Percentiles rank a stretch among this genome's conserved stretches.
Evolutionary conservation across 163 green algal species (phyloP).

Genomic region (Volvox carteri): DNA sequence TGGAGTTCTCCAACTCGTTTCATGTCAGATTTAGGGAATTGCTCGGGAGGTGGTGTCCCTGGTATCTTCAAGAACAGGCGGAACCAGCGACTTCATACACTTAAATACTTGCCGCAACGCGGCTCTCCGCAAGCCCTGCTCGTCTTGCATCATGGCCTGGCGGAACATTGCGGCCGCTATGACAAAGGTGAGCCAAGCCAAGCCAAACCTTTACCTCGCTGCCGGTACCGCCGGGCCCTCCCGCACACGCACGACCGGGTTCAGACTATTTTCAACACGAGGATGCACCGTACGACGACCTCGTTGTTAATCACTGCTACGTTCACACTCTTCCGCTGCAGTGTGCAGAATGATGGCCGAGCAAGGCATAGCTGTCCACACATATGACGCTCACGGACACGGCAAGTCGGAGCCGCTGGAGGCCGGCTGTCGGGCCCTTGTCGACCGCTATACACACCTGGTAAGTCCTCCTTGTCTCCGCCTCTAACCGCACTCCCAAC

Average conservation of each 20-base stretch:
- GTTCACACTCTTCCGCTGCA: too few relatives aligned
- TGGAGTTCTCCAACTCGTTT: not conserved
- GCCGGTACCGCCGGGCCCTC: too few relatives aligned
- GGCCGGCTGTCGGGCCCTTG: not conserved
- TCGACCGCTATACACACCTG: conserved; percentile 53
- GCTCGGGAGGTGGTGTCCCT: not conserved
- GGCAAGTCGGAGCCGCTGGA: conserved; percentile 57
- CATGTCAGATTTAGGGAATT: not conserved
- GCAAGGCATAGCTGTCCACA: conserved; percentile 38
- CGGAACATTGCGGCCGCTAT: conserved; percentile 41
- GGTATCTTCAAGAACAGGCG: conserved; percentile 30
- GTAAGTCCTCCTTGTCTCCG: too few relatives aligned
- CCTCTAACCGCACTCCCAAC: too few relatives aligned
- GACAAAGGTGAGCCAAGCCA: conserved; percentile 28
- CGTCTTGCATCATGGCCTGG: conserved; percentile 28
- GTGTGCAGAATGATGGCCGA: conserved; percentile 44
- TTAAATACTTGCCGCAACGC: not conserved
- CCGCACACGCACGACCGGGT: too few relatives aligned
- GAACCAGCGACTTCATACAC: not conserved
- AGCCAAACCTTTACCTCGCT: not conserved
- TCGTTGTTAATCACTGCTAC: too few relatives aligned
- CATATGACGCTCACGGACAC: conserved; percentile 55
- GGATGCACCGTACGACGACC: too few relatives aligned
- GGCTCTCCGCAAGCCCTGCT: not conserved
- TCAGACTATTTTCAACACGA: too few relatives aligned